Evolutionary conservation across 2,329 filamentous ascomycete genomes (phyloP).

Genomic region (Paracoccidioides lutzii): DNA sequence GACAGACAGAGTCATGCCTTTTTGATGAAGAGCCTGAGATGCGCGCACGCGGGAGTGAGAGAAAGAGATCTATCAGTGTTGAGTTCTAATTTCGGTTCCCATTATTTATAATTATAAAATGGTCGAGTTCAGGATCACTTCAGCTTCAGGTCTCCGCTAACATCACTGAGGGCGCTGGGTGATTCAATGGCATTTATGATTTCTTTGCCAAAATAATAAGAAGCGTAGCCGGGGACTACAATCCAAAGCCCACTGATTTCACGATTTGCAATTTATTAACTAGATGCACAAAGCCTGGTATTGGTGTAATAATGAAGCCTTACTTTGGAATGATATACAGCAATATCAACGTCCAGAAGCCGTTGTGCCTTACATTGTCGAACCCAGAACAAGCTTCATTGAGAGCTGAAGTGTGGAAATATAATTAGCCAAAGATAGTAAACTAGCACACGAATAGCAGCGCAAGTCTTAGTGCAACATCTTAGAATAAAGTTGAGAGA

Average conservation of each 20-base stretch:
- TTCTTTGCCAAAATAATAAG: constrained; percentile 47
- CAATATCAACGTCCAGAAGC: constrained; percentile 38
- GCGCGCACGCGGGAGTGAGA: too few relatives aligned
- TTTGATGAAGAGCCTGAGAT: too few relatives aligned
- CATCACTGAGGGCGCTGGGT: constrained; percentile 6
- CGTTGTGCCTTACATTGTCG: constrained; percentile 50
- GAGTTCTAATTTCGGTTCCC: too few relatives aligned
- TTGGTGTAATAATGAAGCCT: constrained; percentile 18
- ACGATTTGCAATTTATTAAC: constrained; percentile 10
- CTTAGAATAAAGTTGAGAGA: neutral
- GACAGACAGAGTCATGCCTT: too few relatives aligned
- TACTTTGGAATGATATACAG: constrained; percentile 57
- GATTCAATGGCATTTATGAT: constrained; percentile 46
- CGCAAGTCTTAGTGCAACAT: neutral
- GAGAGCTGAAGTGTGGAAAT: constrained; percentile 32
- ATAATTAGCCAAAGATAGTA: constrained; percentile 2
- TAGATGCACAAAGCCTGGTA: neutral
- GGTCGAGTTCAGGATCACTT: neutral
- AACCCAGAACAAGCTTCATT: constrained; percentile 51
- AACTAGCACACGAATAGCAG: neutral
- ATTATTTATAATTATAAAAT: too few relatives aligned
- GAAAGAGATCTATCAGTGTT: too few relatives aligned
- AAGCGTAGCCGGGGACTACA: constrained; percentile 49
- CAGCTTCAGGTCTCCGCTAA: neutral
- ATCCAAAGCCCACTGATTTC: constrained; percentile 48